These are phyloP conservation scores for Nothopassalora personata DNA, from an alignment of 2,329 filamentous ascomycete species.

Conservation along the genomic window DNA sequence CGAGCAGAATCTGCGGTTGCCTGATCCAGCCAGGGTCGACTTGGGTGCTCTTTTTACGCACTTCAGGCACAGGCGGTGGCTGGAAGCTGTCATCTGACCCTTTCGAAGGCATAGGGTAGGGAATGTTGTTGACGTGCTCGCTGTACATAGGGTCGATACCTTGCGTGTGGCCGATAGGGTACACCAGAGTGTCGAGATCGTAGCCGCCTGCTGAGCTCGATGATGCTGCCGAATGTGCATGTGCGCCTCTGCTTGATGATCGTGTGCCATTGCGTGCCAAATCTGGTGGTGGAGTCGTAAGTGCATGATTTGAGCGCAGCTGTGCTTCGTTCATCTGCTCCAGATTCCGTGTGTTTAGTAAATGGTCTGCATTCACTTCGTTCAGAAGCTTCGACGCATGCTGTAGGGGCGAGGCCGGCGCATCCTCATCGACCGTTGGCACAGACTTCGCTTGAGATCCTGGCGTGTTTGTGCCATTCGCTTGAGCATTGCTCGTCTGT, in stretches of 20 bases:
- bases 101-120: slow-evolving; percentile 72
- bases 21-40: slow-evolving; percentile 61
- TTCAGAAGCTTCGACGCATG: slow-evolving; percentile 62
- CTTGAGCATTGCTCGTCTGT: neutral
- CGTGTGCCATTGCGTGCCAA: slow-evolving; percentile 32
- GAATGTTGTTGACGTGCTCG: slow-evolving; percentile 91
- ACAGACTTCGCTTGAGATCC: slow-evolving; percentile 10
- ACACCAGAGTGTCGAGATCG: slow-evolving; percentile 69
- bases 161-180: slow-evolving; percentile 83
- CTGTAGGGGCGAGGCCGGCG: slow-evolving; percentile 62
- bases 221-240: slow-evolving; percentile 42
- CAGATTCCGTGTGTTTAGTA: slow-evolving; percentile 58
- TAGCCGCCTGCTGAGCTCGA: slow-evolving; percentile 51
- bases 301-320: slow-evolving; percentile 49
- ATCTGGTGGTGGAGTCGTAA: slow-evolving; percentile 55
- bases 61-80: slow-evolving; percentile 46
- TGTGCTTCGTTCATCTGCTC: slow-evolving; percentile 60
- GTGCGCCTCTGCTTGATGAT: slow-evolving; percentile 39
- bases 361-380: slow-evolving; percentile 60
- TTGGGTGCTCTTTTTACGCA: slow-evolving; percentile 56
- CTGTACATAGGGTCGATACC: slow-evolving; percentile 93
- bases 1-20: slow-evolving; percentile 75
- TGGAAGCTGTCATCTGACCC: slow-evolving; percentile 42
- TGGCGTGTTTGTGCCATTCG: slow-evolving; percentile 14
- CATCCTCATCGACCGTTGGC: slow-evolving; percentile 49